Conservation (phyloP, 768 basidiomycete genomes). For the Panus rudis region DNA sequence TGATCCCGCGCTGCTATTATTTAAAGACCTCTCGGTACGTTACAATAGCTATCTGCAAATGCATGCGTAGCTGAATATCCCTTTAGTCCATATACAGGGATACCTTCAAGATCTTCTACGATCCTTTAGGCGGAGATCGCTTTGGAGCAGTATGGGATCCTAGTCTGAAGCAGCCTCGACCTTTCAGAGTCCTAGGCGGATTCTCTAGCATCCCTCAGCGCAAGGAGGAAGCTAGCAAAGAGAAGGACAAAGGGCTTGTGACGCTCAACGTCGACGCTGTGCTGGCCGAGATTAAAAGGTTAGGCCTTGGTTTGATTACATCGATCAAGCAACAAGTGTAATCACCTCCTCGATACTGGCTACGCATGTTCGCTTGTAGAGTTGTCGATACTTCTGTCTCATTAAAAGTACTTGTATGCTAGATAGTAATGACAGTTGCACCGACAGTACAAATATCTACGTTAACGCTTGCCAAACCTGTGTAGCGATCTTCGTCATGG, state of each 20-base stretch:
- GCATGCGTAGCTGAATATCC: conserved; percentile 1
- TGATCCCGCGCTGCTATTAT: conserved; percentile 66
- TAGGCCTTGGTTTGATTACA: conserved; percentile 65
- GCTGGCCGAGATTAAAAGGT: conserved; percentile 66
- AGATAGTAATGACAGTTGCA: too few relatives aligned
- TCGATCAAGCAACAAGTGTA: conserved; percentile 15
- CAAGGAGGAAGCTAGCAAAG: conserved; percentile 22
- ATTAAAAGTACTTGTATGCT: too few relatives aligned
- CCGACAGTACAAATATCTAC: too few relatives aligned
- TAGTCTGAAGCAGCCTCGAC: conserved; percentile 46
- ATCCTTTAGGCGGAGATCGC: conserved; percentile 67
- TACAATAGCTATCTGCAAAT: not conserved
- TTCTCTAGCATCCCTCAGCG: conserved; percentile 60
- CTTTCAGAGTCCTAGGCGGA: conserved; percentile 77
- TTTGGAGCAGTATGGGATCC: conserved; percentile 90
- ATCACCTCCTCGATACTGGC: too few relatives aligned
- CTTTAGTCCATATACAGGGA: conserved; percentile 63
- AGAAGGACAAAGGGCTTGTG: conserved; percentile 52
- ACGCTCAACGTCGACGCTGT: conserved; percentile 60
- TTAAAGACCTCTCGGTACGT: conserved; percentile 66
- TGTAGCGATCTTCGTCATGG: conserved; percentile 15
- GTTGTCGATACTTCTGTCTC: too few relatives aligned
- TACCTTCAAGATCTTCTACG: conserved; percentile 78
- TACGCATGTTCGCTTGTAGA: too few relatives aligned
- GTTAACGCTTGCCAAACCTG: conserved; percentile 12